Percentiles rank a stretch among this genome's conserved stretches.
Conservation (phyloP, 2,329 filamentous ascomycete genomes). For the Triangularia verruculosa region DNA sequence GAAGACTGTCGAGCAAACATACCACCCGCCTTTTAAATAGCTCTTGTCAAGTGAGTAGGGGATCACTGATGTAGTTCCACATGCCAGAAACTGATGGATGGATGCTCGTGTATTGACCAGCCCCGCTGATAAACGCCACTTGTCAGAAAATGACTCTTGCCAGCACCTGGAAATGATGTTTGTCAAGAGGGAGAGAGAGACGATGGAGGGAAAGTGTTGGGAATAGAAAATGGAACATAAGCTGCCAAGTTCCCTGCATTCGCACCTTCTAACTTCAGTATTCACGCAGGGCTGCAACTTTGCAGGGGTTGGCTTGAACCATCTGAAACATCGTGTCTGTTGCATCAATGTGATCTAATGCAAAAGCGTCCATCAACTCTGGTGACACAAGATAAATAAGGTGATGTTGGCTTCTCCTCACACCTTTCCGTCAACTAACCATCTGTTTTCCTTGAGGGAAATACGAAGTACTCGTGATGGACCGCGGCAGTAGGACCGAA, state of each 20-base stretch:
- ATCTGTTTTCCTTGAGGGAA: not conserved
- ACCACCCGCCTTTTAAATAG: not conserved
- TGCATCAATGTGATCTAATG: conserved; percentile 28
- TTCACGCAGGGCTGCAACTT: not conserved
- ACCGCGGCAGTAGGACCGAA: not conserved
- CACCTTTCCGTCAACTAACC: not conserved
- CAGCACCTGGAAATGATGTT: not conserved
- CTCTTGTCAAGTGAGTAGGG: not conserved
- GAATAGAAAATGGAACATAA: not conserved
- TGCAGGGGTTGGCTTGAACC: conserved; percentile 10
- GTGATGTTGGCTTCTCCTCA: not conserved
- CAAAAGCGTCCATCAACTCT: not conserved
- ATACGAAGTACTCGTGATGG: conserved; percentile 2
- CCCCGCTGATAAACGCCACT: not conserved
- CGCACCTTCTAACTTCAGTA: not conserved
- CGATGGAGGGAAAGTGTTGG: not conserved
- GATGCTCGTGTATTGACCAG: not conserved
- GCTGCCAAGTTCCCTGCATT: not conserved
- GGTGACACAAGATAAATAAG: conserved; percentile 10
- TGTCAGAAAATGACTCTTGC: not conserved
- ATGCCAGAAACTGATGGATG: not conserved
- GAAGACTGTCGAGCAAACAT: conserved; percentile 9
- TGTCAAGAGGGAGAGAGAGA: not conserved
- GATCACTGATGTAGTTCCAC: not conserved
- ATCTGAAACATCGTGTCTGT: conserved; percentile 28